Evolutionary conservation across 1,139 yeast genomes (phyloP).

Genomic region (Yamadazyma diddensiae): DNA sequence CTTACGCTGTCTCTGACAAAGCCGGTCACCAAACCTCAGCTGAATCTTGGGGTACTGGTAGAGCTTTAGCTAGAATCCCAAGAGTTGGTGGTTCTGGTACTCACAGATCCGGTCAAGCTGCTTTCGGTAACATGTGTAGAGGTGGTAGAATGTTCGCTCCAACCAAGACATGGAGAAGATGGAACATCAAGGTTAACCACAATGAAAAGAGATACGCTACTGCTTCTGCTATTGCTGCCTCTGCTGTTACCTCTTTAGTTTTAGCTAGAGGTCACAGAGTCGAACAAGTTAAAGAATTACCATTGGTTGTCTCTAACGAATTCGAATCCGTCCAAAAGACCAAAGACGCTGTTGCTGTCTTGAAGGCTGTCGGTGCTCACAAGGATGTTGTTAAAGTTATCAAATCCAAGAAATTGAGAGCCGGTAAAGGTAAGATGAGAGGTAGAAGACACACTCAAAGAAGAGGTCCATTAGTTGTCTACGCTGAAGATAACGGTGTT

Average conservation of each 20-base stretch:
- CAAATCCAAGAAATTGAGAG: constrained; percentile 98
- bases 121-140: constrained; percentile 99
- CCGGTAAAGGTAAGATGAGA: constrained; percentile 99
- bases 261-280: constrained; percentile 99
- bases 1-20: constrained; percentile 98
- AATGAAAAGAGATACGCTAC: constrained; percentile 99
- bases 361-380: constrained; percentile 99
- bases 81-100: constrained; percentile 99
- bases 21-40: constrained; percentile 99
- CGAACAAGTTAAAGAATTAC: constrained; percentile 97
- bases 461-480: constrained; percentile 99
- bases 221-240: constrained; percentile 99
- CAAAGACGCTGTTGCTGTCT: constrained; percentile 97
- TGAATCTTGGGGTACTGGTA: constrained; percentile 99
- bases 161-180: constrained; percentile 99
- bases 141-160: constrained; percentile 99
- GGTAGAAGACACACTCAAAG: constrained; percentile 99
- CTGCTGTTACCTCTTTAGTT: constrained; percentile 97
- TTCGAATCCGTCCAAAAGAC: constrained; percentile 93
- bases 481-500: constrained; percentile 96
- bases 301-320: constrained; percentile 94
- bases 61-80: constrained; percentile 99
- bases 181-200: constrained; percentile 99
- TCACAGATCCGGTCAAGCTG: constrained; percentile 99
- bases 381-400: constrained; percentile 97